These are phyloP conservation scores for Tuber aestivum DNA, from an alignment of 495 filamentous ascomycete genomes.

Conservation along the genomic window DNA sequence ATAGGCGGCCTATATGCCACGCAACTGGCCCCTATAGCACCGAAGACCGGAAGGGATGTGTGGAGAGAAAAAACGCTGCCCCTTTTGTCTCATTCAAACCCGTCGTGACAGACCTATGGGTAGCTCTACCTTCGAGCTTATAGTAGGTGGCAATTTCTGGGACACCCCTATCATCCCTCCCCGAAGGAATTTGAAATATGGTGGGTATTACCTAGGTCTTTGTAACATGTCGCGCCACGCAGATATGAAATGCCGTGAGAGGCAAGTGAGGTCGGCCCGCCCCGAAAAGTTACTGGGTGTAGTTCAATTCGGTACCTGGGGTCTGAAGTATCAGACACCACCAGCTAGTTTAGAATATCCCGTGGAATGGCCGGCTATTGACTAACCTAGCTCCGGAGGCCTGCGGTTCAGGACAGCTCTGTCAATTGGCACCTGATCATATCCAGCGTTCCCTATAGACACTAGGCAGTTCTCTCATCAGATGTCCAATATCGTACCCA, in stretches of 20 bases:
- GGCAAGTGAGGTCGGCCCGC: neutral
- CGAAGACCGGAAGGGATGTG: neutral
- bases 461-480: neutral
- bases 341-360: no score
- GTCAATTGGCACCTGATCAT: neutral
- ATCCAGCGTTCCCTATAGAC: neutral
- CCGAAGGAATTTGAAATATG: neutral
- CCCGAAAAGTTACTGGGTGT: neutral
- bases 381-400: neutral
- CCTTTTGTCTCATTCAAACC: neutral
- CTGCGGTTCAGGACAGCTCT: neutral
- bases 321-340: neutral
- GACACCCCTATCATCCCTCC: no score
- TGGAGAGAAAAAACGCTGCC: no score
- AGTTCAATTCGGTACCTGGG: neutral
- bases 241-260: neutral
- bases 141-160: no score
- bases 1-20: neutral
- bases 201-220: no score
- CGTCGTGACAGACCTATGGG: neutral
- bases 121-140: no score
- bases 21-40: neutral
- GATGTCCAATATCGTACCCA: neutral
- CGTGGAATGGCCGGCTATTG: neutral
- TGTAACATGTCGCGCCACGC: neutral